These are phyloP conservation scores for Scheffersomyces illinoinensis DNA, from an alignment of 1,139 yeast genomes.

Conservation along the genomic window DNA sequence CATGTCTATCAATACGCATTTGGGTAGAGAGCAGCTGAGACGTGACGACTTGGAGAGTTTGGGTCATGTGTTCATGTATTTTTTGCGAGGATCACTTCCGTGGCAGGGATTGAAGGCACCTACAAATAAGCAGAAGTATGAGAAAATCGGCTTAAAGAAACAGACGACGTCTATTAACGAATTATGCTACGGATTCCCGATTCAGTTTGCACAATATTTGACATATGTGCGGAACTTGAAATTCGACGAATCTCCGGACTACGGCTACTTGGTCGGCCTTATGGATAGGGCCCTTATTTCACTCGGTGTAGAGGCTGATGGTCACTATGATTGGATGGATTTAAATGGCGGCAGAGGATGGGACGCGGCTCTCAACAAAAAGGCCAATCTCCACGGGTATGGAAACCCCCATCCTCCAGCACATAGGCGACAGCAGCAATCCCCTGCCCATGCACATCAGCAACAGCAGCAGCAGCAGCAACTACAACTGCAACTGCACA, in stretches of 20 bases:
- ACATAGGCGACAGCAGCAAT: conserved; percentile 41
- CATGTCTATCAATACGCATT: conserved; percentile 66
- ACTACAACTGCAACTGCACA: conserved; percentile 6
- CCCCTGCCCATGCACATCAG: conserved; percentile 29
- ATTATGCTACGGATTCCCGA: conserved; percentile 67
- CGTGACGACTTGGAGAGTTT: conserved; percentile 63
- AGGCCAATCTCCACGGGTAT: conserved; percentile 80
- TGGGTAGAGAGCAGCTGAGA: conserved; percentile 66
- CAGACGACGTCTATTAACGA: conserved; percentile 70
- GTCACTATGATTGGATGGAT: conserved; percentile 84
- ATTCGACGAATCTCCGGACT: conserved; percentile 80
- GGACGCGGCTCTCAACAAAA: conserved; percentile 77
- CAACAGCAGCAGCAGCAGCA: conserved; percentile 24
- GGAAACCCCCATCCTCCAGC: conserved; percentile 72
- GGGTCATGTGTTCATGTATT: conserved; percentile 67
- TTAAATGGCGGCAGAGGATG: conserved; percentile 79
- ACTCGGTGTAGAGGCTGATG: conserved; percentile 44
- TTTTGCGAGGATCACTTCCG: conserved; percentile 55
- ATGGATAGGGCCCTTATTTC: conserved; percentile 46
- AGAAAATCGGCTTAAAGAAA: conserved; percentile 78
- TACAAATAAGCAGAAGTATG: conserved; percentile 78
- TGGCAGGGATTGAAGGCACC: conserved; percentile 70
- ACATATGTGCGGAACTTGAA: conserved; percentile 69
- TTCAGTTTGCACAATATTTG: conserved; percentile 76
- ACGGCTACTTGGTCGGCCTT: conserved; percentile 46